Conservation (phyloP, 495 filamentous ascomycete species). For the Penicillium atrosanguineum region DNA sequence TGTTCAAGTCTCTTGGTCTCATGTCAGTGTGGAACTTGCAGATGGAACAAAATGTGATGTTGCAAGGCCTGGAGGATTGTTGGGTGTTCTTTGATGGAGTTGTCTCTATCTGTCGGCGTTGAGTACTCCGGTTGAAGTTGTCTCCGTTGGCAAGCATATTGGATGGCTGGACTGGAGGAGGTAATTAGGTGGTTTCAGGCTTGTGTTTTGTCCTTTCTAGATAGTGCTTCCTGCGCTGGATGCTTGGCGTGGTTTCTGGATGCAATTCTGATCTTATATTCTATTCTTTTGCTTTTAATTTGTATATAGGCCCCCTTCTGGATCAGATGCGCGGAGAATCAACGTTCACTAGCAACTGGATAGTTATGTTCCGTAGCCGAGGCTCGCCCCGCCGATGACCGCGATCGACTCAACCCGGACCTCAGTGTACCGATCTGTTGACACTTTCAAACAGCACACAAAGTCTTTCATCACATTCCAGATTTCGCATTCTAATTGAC, state of each 20-base stretch:
- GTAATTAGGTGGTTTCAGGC: slow-evolving; percentile 18
- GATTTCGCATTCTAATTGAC: not conserved
- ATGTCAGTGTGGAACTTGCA: not conserved
- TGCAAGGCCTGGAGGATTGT: slow-evolving; percentile 3
- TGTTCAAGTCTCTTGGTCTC: not conserved
- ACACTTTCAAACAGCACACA: not conserved
- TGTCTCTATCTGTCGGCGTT: slow-evolving; percentile 3
- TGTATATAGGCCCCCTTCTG: slow-evolving; percentile 14
- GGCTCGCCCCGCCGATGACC: not conserved
- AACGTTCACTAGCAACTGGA: not conserved
- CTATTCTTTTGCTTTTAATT: not conserved
- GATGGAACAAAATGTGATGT: slow-evolving; percentile 2
- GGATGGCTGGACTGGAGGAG: slow-evolving; percentile 10
- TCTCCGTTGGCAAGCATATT: slow-evolving; percentile 2
- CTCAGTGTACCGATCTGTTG: not conserved
- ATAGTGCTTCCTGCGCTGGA: slow-evolving; percentile 20
- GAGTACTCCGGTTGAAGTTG: slow-evolving; percentile 9
- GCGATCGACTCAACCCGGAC: not conserved
- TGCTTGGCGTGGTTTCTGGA: slow-evolving; percentile 16
- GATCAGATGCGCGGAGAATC: slow-evolving; percentile 4
- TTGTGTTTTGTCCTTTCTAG: slow-evolving; percentile 15
- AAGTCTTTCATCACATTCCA: not conserved
- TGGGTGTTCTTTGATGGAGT: slow-evolving; percentile 2
- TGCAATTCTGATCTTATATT: slow-evolving; percentile 15
- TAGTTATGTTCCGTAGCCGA: not conserved